A percentile compares a stretch with the other conserved stretches of the same genome.
phyloP scores from a whole-genome alignment of 768 basidiomycete genomes.

The Auricularia heimuer region DNA sequence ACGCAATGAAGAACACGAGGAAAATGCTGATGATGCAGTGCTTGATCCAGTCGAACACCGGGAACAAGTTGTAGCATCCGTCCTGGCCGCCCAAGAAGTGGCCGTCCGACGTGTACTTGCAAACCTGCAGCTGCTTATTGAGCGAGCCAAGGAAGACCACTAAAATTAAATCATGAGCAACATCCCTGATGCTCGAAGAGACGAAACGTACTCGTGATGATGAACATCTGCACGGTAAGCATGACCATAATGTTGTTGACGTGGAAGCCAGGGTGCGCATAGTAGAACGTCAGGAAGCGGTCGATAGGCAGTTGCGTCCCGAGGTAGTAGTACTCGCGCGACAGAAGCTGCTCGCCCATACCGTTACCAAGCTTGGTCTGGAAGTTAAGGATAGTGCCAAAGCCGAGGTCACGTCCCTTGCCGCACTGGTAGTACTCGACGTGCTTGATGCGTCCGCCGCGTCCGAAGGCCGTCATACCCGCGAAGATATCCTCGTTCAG shows the following conservation, averaged over 20 bases:
- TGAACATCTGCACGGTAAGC: conserved; percentile 89
- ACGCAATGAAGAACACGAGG: conserved; percentile 96
- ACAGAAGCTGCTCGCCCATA: conserved; percentile 99
- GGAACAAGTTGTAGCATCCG: conserved; percentile 91
- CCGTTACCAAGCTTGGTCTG: conserved; percentile 99
- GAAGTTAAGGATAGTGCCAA: conserved; percentile 98
- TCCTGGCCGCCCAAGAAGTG: conserved; percentile 66
- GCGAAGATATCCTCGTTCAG: conserved; percentile 99
- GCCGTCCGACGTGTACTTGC: conserved; percentile 64
- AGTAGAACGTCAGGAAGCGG: conserved; percentile 99
- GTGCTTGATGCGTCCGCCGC: conserved; percentile 96
- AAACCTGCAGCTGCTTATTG: conserved; percentile 70
- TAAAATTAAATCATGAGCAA: conserved; percentile 23
- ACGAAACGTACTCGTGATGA: conserved; percentile 65
- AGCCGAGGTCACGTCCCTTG: conserved; percentile 96
- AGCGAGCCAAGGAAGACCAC: conserved; percentile 94
- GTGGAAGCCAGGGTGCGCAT: conserved; percentile 98
- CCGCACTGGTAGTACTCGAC: conserved; percentile 99
- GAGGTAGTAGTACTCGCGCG: conserved; percentile 96
- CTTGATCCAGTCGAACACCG: conserved; percentile 92
- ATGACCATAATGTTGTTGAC: conserved; percentile 99
- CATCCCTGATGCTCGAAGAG: conserved; percentile 2
- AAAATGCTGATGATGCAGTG: conserved; percentile 97
- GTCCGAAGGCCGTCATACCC: conserved; percentile 96
- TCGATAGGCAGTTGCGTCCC: conserved; percentile 97